Base-by-base conservation (phyloP, 2,329 filamentous ascomycete genomes). In the Colletotrichum lini region DNA sequence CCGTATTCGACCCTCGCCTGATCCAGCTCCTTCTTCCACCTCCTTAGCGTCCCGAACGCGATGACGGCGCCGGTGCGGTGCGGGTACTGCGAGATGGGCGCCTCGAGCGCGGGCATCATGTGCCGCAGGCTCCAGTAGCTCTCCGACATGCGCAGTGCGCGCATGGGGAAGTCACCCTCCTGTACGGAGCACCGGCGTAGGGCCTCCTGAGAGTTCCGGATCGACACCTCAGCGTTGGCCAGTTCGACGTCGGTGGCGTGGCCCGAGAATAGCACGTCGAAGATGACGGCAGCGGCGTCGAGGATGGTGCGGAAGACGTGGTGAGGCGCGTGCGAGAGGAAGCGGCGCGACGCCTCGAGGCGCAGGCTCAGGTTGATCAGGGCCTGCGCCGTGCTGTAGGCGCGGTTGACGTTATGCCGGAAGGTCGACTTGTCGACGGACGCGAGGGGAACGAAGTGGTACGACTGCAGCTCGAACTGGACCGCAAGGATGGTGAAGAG, bases 391-490 rank as follows among this genome's bases (percentile, higher is more conserved):
- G 87, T 89, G 71, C 80, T 83, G 77, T 85, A 87, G 26, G 83
- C 79, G 26, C 85, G 84, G 50, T 86, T 76, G 30, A 85, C 77
- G 74, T 87, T 84, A 59, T 84, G 79, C 70, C 82, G 83, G 66
- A 87, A 80, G 15, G 78, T 79, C 50, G 81, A 82, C 2, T 77
- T 76, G 73, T 77, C 80, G 71, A 79, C 79, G 21, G 80, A 81
- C 2, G 83, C 80, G 0, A 82, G 80, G 3, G 84, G 84, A 72
- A 84, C 81, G 74, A 89, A 85, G 79, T 88, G 88, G 77, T 85
- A 88, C 1, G 81, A 78, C 72, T 89, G 87, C 10, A 89, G 82
- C 67, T 89, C 87, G n/a, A 88, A 81, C 26, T 85, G 82, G 1
- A 86, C 84, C 0, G 86, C 81, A 4, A 88, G 77, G 10, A 86